Conservation (phyloP, 345 rosid species). For the Eucalyptus curtisii region DNA sequence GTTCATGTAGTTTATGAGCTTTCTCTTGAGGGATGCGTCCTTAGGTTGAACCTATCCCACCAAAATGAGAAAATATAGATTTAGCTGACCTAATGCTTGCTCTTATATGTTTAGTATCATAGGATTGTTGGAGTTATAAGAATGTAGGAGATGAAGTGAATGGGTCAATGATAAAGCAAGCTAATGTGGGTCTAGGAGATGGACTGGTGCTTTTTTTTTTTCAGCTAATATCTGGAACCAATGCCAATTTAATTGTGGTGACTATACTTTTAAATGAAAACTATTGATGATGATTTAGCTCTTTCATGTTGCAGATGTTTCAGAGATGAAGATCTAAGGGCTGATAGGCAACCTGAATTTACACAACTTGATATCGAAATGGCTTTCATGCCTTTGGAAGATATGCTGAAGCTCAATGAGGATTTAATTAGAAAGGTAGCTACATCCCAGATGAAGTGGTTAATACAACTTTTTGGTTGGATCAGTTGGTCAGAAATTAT, state of each 20-base stretch:
- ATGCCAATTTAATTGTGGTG: background rate
- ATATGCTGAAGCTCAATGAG: slow-evolving; percentile 86
- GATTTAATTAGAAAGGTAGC: slow-evolving; percentile 81
- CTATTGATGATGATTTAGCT: background rate
- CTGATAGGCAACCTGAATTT: slow-evolving; percentile 98
- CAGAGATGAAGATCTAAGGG: slow-evolving; percentile 97
- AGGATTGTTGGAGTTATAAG: background rate
- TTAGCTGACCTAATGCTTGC: background rate
- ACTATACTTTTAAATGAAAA: background rate
- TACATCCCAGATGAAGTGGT: background rate
- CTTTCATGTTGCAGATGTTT: slow-evolving; percentile 48
- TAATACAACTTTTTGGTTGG: background rate
- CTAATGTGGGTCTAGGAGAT: background rate
- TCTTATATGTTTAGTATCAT: background rate
- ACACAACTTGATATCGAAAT: slow-evolving; percentile 98
- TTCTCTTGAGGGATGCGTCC: background rate
- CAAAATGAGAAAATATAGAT: background rate
- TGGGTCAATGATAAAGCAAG: background rate
- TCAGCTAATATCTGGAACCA: background rate
- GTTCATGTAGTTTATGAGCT: background rate
- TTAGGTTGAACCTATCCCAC: background rate
- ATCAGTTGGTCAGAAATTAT: background rate
- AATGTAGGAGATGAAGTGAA: background rate
- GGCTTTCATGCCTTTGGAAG: slow-evolving; percentile 85
- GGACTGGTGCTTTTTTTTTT: background rate